Percentiles rank a stretch among this genome's conserved stretches.
phyloP scores from a whole-genome alignment of 208 protist species.

The Leishmania gerbilli region DNA sequence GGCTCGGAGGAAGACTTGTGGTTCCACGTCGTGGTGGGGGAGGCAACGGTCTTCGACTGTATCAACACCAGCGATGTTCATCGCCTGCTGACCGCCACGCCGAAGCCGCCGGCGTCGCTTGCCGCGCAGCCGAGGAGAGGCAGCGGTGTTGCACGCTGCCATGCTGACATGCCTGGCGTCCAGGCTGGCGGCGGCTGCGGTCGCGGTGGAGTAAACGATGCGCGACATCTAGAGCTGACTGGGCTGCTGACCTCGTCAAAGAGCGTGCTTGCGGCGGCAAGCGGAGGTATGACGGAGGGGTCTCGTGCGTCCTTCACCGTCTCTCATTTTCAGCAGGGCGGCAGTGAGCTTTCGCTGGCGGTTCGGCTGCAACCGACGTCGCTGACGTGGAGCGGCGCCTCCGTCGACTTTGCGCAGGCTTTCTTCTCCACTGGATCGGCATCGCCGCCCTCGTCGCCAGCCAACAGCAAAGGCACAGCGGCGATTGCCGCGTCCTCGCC shows the following conservation, averaged over 20 bases:
- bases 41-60: constrained; percentile 60
- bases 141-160: neutral
- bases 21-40: constrained; percentile 44
- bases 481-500: neutral
- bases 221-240: constrained; percentile 29
- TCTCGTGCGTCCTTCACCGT: constrained; percentile 22
- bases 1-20: constrained; percentile 45
- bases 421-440: constrained; percentile 22
- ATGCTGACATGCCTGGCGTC: neutral
- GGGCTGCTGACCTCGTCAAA: constrained; percentile 34
- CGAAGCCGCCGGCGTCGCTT: constrained; percentile 11
- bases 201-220: neutral
- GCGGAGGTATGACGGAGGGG: neutral
- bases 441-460: neutral
- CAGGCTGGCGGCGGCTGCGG: neutral
- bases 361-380: constrained; percentile 62
- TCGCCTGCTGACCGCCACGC: constrained; percentile 49
- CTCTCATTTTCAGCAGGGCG: constrained; percentile 33
- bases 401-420: constrained; percentile 29
- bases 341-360: constrained; percentile 30
- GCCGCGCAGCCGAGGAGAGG: neutral
- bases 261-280: constrained; percentile 20
- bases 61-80: constrained; percentile 56
- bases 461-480: neutral
- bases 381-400: constrained; percentile 42